phyloP scores from a whole-genome alignment of 2,329 filamentous ascomycete species.

The Shiraia sp. region DNA sequence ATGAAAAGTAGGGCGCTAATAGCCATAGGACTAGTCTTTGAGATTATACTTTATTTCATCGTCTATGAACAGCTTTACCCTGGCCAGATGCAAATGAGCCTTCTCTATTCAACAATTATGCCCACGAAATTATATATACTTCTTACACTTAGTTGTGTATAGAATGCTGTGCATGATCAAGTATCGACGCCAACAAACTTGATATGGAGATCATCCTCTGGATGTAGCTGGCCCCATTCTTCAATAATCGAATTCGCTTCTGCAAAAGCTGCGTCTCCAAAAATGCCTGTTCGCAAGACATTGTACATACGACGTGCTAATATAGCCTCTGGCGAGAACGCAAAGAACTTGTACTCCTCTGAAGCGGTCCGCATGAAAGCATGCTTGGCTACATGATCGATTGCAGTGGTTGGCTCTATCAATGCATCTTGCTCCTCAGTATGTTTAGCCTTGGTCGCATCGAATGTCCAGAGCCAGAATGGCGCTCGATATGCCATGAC shows the following conservation, averaged over 20 bases:
- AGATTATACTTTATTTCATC: too few species aligned
- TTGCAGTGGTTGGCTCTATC: slow-evolving; percentile 3
- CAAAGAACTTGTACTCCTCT: slow-evolving; percentile 21
- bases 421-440: slow-evolving; percentile 24
- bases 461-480: slow-evolving; percentile 35
- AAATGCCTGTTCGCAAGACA: slow-evolving; percentile 5
- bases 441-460: slow-evolving; percentile 1
- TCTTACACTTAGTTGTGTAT: too few species aligned
- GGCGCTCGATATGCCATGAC: slow-evolving; percentile 40
- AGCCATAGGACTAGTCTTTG: too few species aligned
- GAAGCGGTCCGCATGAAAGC: slow-evolving; percentile 33
- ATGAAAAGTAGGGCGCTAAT: too few species aligned
- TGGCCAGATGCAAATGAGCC: too few species aligned
- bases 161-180: too few species aligned
- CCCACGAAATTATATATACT: too few species aligned
- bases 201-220: slow-evolving; percentile 2
- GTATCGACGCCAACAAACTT: too few species aligned
- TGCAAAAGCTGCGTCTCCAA: neutral
- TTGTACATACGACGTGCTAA: slow-evolving; percentile 16
- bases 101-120: too few species aligned
- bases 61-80: too few species aligned
- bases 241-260: slow-evolving; percentile 6
- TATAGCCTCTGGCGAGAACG: slow-evolving; percentile 28
- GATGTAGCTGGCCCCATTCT: slow-evolving; percentile 12
- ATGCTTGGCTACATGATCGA: slow-evolving; percentile 24